These are phyloP conservation scores for Aspergillus oerlinghausenensis DNA, from an alignment of 2,329 filamentous ascomycete genomes.

Conservation along the genomic window DNA sequence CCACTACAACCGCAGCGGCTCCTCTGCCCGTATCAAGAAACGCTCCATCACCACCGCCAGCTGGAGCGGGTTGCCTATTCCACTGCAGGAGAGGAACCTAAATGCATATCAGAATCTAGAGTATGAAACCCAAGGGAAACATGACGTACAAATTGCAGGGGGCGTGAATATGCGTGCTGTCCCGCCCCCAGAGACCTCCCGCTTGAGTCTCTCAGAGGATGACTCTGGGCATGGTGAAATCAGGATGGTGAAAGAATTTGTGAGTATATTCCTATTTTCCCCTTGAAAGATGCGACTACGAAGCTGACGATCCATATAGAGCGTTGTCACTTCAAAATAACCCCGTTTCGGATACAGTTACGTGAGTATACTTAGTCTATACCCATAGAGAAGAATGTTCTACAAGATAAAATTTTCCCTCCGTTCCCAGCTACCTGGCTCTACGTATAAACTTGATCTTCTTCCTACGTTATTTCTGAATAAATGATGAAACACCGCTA, in stretches of 20 bases:
- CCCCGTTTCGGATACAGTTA: neutral
- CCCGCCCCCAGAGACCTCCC: neutral
- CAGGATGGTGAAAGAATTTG: constrained; percentile 13
- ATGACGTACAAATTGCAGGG: constrained; percentile 1
- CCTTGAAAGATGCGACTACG: neutral
- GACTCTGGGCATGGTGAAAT: constrained; percentile 7
- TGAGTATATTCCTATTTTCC: constrained; percentile 1
- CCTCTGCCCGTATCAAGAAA: neutral
- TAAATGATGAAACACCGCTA: too few species aligned
- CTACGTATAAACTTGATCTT: neutral
- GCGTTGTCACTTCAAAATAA: neutral
- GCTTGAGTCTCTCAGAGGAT: neutral
- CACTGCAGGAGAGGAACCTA: neutral
- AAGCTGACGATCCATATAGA: neutral
- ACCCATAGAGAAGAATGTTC: neutral
- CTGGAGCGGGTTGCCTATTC: constrained; percentile 5
- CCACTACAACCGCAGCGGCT: neutral
- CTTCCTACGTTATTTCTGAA: neutral
- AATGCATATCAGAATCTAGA: neutral
- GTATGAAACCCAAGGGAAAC: neutral
- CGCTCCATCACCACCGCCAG: neutral
- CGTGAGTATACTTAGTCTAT: too few species aligned
- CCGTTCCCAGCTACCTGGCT: too few species aligned
- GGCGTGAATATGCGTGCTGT: neutral
- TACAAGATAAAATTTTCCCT: too few species aligned